These are phyloP conservation scores for Talaromyces sp. DNA, from an alignment of 2,329 filamentous ascomycete species.

Conservation along the genomic window DNA sequence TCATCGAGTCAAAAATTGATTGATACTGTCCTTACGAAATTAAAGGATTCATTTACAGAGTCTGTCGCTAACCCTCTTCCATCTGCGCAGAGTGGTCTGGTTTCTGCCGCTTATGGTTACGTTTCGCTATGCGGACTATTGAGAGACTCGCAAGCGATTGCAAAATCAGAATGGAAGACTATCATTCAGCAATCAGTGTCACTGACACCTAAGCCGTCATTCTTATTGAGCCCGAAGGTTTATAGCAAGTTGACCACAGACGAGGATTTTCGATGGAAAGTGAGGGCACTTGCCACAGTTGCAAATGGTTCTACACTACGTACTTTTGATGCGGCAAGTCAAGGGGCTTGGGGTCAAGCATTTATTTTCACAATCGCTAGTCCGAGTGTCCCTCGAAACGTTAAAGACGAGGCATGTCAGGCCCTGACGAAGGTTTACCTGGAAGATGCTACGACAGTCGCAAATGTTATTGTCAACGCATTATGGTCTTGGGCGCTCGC, in stretches of 20 bases:
- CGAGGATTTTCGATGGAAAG: slow-evolving; percentile 76
- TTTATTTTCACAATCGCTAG: slow-evolving; percentile 76
- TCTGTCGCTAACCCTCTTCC: slow-evolving; percentile 72
- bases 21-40: slow-evolving; percentile 50
- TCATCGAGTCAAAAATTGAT: slow-evolving; percentile 48
- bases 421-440: slow-evolving; percentile 65
- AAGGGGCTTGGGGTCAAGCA: slow-evolving; percentile 75
- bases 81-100: slow-evolving; percentile 76
- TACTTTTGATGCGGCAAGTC: slow-evolving; percentile 46
- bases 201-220: slow-evolving; percentile 77
- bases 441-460: slow-evolving; percentile 56
- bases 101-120: slow-evolving; percentile 73
- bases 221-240: slow-evolving; percentile 77
- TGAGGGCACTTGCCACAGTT: slow-evolving; percentile 64
- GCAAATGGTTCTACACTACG: slow-evolving; percentile 54
- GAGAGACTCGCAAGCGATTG: slow-evolving; percentile 52
- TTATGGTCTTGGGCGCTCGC: slow-evolving; percentile 76
- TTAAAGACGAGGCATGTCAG: slow-evolving; percentile 62
- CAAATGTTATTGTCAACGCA: slow-evolving; percentile 63
- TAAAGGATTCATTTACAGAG: slow-evolving; percentile 68
- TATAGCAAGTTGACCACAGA: slow-evolving; percentile 74
- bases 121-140: slow-evolving; percentile 59
- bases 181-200: slow-evolving; percentile 64
- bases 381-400: slow-evolving; percentile 55
- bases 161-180: slow-evolving; percentile 37